Conservation (phyloP, 2,329 filamentous ascomycete genomes). For the Capronia epimyces region DNA sequence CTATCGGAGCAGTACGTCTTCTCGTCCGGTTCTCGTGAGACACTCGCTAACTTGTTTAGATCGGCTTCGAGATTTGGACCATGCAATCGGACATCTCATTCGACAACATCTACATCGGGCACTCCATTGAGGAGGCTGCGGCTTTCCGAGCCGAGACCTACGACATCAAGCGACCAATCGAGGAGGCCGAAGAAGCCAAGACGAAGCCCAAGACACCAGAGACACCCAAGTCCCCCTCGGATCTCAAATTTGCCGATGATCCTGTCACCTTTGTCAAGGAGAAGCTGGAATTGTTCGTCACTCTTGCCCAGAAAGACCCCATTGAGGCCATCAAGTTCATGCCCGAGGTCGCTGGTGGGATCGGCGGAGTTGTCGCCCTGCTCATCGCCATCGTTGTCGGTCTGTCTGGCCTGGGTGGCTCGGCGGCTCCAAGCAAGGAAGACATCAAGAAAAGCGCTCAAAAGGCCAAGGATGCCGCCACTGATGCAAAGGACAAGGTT, state of each 20-base stretch:
- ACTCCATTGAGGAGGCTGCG: conserved; percentile 87
- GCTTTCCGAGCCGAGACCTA: conserved; percentile 86
- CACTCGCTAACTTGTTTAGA: conserved; percentile 45
- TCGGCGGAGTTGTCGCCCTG: conserved; percentile 65
- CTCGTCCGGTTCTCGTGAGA: background rate
- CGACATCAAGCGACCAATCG: conserved; percentile 76
- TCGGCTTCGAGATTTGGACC: conserved; percentile 99
- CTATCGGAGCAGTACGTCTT: conserved; percentile 83
- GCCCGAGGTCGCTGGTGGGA: conserved; percentile 79
- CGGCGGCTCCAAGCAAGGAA: conserved; percentile 64
- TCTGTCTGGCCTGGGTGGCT: conserved; percentile 58
- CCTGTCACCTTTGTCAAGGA: conserved; percentile 81
- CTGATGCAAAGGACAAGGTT: conserved; percentile 58
- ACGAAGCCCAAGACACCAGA: conserved; percentile 70
- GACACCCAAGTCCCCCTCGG: conserved; percentile 61
- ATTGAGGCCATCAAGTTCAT: conserved; percentile 80
- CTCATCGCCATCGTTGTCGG: conserved; percentile 65
- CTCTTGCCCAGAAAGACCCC: conserved; percentile 75
- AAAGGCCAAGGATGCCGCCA: conserved; percentile 56
- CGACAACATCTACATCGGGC: conserved; percentile 99
- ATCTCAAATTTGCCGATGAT: conserved; percentile 86
- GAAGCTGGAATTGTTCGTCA: conserved; percentile 88
- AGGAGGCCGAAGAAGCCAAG: conserved; percentile 70
- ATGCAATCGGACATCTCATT: conserved; percentile 99
- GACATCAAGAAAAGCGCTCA: conserved; percentile 68